phyloP scores from a whole-genome alignment of 805 yeast species.

The Cyberlindnera meyerae region DNA sequence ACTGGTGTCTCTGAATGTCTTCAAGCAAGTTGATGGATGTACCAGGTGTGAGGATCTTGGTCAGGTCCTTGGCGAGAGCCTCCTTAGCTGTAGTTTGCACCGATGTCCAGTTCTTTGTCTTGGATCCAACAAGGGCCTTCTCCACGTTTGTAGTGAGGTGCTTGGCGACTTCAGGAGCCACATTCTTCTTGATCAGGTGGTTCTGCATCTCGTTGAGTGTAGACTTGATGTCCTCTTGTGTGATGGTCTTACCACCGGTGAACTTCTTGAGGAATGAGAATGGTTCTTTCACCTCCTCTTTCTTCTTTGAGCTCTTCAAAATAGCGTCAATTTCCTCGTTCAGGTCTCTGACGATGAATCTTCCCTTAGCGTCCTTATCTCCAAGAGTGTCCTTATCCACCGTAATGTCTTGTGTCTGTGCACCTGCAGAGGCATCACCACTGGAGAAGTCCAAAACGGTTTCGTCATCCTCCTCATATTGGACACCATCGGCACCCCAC shows the following conservation, averaged over 20 bases:
- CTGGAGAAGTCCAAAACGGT: constrained; percentile 55
- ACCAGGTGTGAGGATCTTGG: constrained; percentile 83
- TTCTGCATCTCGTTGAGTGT: constrained; percentile 64
- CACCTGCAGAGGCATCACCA: constrained; percentile 8
- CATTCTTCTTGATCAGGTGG: constrained; percentile 79
- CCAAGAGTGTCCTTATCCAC: constrained; percentile 34
- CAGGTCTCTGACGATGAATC: constrained; percentile 61
- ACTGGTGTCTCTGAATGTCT: constrained; percentile 45
- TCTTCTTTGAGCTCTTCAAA: constrained; percentile 27
- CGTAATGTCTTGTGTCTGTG: not conserved
- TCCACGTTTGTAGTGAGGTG: constrained; percentile 67
- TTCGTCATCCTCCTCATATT: constrained; percentile 36
- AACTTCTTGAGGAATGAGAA: constrained; percentile 56
- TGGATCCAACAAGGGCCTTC: constrained; percentile 64
- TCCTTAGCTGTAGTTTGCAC: constrained; percentile 68
- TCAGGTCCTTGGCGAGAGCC: constrained; percentile 53
- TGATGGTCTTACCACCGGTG: constrained; percentile 66
- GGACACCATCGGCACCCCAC: constrained; percentile 62
- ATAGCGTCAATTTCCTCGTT: constrained; percentile 46
- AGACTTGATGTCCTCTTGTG: constrained; percentile 57
- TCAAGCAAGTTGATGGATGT: constrained; percentile 82
- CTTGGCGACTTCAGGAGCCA: constrained; percentile 84
- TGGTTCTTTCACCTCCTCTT: constrained; percentile 32
- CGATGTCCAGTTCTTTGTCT: constrained; percentile 69
- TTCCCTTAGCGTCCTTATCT: constrained; percentile 42